Evolutionary conservation across 371 early-diverging fungal species (phyloP).

Genomic region (Zychaea mexicana): DNA sequence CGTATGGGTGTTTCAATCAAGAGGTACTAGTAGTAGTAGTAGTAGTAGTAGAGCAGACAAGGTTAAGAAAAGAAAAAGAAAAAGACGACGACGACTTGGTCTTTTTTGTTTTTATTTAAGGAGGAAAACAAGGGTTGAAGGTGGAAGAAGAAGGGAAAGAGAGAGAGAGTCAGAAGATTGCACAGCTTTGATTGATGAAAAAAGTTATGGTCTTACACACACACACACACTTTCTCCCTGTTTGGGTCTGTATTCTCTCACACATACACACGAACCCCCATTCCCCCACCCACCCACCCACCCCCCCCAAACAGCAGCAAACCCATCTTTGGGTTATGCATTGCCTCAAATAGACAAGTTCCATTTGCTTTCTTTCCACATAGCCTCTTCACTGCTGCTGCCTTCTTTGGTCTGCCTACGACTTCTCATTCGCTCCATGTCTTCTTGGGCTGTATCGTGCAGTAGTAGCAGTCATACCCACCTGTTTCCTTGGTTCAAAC

Average conservation of each 20-base stretch:
- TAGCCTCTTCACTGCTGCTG: too few species aligned
- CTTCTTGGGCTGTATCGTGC: too few species aligned
- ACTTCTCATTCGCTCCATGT: too few species aligned
- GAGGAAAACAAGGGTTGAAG: neutral
- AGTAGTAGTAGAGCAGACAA: neutral
- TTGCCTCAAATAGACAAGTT: too few species aligned
- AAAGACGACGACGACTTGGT: neutral
- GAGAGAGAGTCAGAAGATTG: neutral
- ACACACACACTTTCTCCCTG: neutral
- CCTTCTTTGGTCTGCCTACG: too few species aligned
- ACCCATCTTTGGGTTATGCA: too few species aligned
- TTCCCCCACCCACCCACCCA: neutral
- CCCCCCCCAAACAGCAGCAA: neutral
- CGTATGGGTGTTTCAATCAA: neutral
- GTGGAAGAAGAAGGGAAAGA: neutral
- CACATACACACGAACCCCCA: too few species aligned
- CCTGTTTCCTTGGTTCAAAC: too few species aligned
- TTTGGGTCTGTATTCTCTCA: too few species aligned
- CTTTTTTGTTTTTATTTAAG: neutral
- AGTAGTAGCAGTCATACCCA: too few species aligned
- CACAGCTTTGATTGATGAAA: too few species aligned
- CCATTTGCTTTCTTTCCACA: too few species aligned
- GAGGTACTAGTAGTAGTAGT: neutral
- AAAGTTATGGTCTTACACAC: neutral
- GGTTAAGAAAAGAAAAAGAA: slow-evolving; percentile 1